Evolutionary conservation across 495 filamentous ascomycete genomes (phyloP).

Genomic region (Friedmanniomyces endolithicus): DNA sequence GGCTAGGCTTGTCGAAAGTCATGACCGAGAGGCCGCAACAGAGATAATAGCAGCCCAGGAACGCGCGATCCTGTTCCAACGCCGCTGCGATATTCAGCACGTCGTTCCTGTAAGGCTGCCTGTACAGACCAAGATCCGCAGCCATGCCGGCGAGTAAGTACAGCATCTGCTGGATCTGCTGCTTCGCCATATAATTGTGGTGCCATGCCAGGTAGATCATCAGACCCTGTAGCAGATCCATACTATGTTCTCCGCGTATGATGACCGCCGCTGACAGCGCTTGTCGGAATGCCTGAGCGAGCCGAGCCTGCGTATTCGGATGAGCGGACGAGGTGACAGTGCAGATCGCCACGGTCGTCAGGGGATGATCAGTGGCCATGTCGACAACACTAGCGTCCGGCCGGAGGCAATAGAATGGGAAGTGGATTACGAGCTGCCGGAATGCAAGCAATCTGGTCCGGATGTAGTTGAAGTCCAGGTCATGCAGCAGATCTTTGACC

Average conservation of each 20-base stretch:
- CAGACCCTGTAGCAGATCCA: constrained; percentile 1
- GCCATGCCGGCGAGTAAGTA: constrained; percentile 10
- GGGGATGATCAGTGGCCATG: neutral
- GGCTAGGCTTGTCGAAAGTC: constrained; percentile 7
- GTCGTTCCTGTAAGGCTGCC: neutral
- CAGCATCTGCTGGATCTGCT: constrained; percentile 4
- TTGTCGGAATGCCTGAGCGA: constrained; percentile 1
- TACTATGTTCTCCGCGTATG: constrained; percentile 1
- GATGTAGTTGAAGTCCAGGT: constrained; percentile 5
- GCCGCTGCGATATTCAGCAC: neutral
- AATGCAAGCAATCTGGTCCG: neutral
- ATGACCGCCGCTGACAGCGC: neutral
- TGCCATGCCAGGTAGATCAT: constrained; percentile 7
- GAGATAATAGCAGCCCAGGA: constrained; percentile 11
- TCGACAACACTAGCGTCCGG: neutral
- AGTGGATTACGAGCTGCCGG: neutral
- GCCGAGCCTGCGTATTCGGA: neutral
- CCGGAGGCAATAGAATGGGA: constrained; percentile 4
- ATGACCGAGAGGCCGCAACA: constrained; percentile 5
- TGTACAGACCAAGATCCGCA: constrained; percentile 6
- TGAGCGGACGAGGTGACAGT: neutral
- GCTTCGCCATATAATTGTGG: constrained; percentile 10
- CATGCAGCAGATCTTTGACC: neutral
- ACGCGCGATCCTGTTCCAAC: constrained; percentile 1
- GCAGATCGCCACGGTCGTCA: constrained; percentile 4